Base-by-base conservation (phyloP, 2,329 filamentous ascomycete genomes). In the Raffaelea ambrosiae region DNA sequence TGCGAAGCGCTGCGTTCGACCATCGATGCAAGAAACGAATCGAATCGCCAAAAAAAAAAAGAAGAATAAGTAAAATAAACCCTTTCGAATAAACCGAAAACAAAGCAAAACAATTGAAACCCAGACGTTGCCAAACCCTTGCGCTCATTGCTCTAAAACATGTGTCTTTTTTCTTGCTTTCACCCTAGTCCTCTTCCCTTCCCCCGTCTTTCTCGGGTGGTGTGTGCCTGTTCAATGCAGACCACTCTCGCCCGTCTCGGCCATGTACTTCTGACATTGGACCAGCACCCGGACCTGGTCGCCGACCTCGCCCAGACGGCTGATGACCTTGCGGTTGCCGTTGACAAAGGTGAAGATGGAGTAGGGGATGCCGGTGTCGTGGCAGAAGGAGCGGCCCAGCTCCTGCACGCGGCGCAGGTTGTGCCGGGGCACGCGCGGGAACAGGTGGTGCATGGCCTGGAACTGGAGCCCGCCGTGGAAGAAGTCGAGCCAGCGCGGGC, bases 381-480 rank as follows among this genome's bases (percentile, higher is more conserved):
- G 62, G 59, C 78, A 84, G 55, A 84, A 86, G 40, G 79, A 73
- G 56, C 69, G 72, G 2, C 84, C 79, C 40, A 83, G 59, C 49
- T 62, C 67, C 63, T 86, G 82, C 3, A 74, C 71, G 53, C 68
- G 65, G 46, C 83, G 71, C 10, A 86, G 64, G 60, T 86, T 86
- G 62, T 86, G 83, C 21, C 83, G 66, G 1, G 83, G 83, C 46
- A 86, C 71, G 4, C 83, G 72, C 3, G 83, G 83, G 57, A 81
- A 86, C 11, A 86, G 63, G 55, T 87, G 83, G 61, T 87, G 83
- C 2, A 86, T 74, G 7, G 77, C 81, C 63, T 86, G 83, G 64
- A 86, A 87, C 63, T 86, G 83, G 23, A 87, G 68, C 1, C 83
- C 83, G 43, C 83, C 83, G 60, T 87, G 83, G 58, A 85, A 71